These are phyloP conservation scores for Penicillium cinerascens DNA, from an alignment of 495 filamentous ascomycete genomes.

Conservation along the genomic window DNA sequence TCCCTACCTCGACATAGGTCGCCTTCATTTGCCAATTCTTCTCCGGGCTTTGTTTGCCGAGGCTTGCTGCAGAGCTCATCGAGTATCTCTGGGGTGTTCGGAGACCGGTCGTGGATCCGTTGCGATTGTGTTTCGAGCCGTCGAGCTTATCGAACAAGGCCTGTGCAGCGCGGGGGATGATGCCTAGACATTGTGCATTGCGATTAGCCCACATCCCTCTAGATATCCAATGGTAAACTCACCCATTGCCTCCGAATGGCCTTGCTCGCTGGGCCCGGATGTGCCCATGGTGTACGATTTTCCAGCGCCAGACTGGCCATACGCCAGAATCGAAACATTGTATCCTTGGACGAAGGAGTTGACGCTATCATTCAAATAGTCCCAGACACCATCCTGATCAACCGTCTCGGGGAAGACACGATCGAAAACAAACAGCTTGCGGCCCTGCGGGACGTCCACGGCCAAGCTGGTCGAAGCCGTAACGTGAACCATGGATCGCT, in stretches of 20 bases:
- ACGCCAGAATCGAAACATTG: slow-evolving; percentile 97
- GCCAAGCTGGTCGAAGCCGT: slow-evolving; percentile 78
- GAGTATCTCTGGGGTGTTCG: slow-evolving; percentile 83
- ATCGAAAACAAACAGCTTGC: slow-evolving; percentile 95
- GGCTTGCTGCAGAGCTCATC: slow-evolving; percentile 51
- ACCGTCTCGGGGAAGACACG: slow-evolving; percentile 84
- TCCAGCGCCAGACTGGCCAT: slow-evolving; percentile 98
- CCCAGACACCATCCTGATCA: slow-evolving; percentile 88
- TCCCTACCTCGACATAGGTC: slow-evolving; percentile 83
- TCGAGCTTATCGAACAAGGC: slow-evolving; percentile 87
- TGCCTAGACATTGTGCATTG: slow-evolving; percentile 50
- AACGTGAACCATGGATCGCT: slow-evolving; percentile 87
- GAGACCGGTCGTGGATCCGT: slow-evolving; percentile 62
- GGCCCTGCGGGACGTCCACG: slow-evolving; percentile 86
- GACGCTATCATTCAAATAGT: slow-evolving; percentile 88
- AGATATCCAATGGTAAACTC: slow-evolving; percentile 15
- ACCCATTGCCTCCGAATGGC: slow-evolving; percentile 76
- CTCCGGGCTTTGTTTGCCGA: slow-evolving; percentile 51
- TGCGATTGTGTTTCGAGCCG: slow-evolving; percentile 49
- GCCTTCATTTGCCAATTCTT: slow-evolving; percentile 93
- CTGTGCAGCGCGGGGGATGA: slow-evolving; percentile 86
- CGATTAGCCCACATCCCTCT: slow-evolving; percentile 7
- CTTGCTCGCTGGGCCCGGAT: slow-evolving; percentile 79
- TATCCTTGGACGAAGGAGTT: slow-evolving; percentile 91
- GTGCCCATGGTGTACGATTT: slow-evolving; percentile 99